Conservation (phyloP, 2,329 filamentous ascomycete genomes). For the Hymenoscyphus scutula region DNA sequence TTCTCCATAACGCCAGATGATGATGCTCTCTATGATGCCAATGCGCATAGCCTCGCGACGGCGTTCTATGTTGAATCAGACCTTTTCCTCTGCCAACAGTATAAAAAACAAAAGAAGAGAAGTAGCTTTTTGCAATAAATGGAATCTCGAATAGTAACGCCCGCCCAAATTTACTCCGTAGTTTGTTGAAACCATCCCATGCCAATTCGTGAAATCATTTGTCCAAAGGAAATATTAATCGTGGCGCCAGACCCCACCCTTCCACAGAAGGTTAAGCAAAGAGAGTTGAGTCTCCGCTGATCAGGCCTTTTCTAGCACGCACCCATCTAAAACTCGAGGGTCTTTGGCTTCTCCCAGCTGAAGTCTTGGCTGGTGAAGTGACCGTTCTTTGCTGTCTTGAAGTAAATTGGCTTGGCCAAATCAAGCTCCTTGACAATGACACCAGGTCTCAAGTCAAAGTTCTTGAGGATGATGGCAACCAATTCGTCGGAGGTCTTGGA, state of each 20-base stretch:
- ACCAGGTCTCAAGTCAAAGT: slow-evolving; percentile 98
- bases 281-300: slow-evolving; percentile 36
- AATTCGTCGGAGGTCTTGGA: slow-evolving; percentile 86
- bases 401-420: slow-evolving; percentile 95
- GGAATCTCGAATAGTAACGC: no score
- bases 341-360: slow-evolving; percentile 97
- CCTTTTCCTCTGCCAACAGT: no score
- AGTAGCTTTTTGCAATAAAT: slow-evolving; percentile 25
- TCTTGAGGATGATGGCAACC: slow-evolving; percentile 87
- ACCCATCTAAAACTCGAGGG: slow-evolving; percentile 76
- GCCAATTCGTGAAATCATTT: slow-evolving; percentile 34
- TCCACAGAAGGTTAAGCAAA: no score
- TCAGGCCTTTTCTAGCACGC: slow-evolving; percentile 21
- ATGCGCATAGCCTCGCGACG: no score
- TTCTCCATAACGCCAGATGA: no score
- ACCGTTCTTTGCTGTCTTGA: slow-evolving; percentile 98
- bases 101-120: slow-evolving; percentile 25
- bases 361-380: slow-evolving; percentile 99
- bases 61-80: no score
- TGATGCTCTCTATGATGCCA: no score
- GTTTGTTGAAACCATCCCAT: slow-evolving; percentile 38
- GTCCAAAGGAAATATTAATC: slow-evolving; percentile 29
- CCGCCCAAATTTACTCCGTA: slow-evolving; percentile 22
- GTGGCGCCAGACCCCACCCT: no score
- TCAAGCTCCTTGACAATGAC: slow-evolving; percentile 98